Evolutionary conservation across 2,329 filamentous ascomycete genomes (phyloP), one percentile per base, ranked within the genome.

Genomic region (Nannizzia gypsea): DNA sequence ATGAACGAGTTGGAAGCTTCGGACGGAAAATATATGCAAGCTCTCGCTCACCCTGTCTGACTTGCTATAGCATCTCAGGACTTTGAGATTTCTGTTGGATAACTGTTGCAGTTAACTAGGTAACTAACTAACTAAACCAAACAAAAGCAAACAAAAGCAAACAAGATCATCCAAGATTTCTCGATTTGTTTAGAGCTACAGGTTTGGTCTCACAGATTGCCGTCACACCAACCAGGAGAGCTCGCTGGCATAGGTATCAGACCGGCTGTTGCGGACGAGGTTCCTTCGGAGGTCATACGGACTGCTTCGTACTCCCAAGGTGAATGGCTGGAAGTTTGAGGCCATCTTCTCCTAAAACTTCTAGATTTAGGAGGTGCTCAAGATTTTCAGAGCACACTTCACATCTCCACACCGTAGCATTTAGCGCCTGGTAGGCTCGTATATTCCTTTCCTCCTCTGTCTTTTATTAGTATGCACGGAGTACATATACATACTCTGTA

Each of bases 261-360:
- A 26, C 11, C 26, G 20, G 17, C 42, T 22, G 20, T 48, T 20
- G 22, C 26, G 11, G 15, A 36, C 44, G 6, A 8, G 26, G 34
- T 31, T 6, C 5, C 24, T 31, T 22, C 15, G n/a, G 48, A 20
- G 26, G 48, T 34, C 26, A 20, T 34, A 17, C 48, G 31, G 9
- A 36, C 15, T 4, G 9, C 15, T 17, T n/a, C 13, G 38, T 42
- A 17, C n/a, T 42, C 38, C 38, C 15, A 3, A 17, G 6, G n/a
- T n/a, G 3, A 42, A 42, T 42, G 13, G 26, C 3, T 26, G 26
- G 20, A 54, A 54, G 48, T 54, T 54, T 54, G 28, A 26, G 6
- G 5, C 8, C 26, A 54, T 54, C 34, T 26, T 54, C 48, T 54
- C 48, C 48, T 54, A 54, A 54, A 54, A 54, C 48, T 54, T 34